Base-by-base conservation (phyloP, 805 yeast species). In the Wickerhamomyces pijperi region DNA sequence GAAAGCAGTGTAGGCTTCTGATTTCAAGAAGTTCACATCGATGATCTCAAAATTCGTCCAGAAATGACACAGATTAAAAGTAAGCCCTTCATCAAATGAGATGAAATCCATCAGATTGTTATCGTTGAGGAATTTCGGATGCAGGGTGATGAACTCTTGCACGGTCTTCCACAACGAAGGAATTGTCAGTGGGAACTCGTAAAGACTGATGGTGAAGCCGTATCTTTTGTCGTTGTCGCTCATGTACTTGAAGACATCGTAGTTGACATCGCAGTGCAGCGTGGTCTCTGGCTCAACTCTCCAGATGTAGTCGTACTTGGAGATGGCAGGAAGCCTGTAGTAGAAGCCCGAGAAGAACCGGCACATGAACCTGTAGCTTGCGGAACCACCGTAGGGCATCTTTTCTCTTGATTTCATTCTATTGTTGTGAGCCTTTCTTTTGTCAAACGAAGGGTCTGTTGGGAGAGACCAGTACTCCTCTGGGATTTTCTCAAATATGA, bases 171-270 rank as follows among this genome's bases (percentile, higher is more conserved):
- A 76, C 37, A 74, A 56, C 4, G 73, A 61, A 3, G 69, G 68
- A 5, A 75, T 70, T 2, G 75, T 48, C 19, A 74, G 74, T 19
- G 60, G 61, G 59, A 77, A 82, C 59, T 84, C 94, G 21, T 79
- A 78, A 49, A 84, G 65, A 4, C 88, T 67, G 45, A 84, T 78
- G 34, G 92, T 76, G 61, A 80, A 84, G 6, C 82, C 82, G 55
- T 84, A 85, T 45, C 66, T 71, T 63, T 80, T 81, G 50, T 73
- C 64, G 55, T 82, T 80, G 36, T 65, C 60, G 40, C 65, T 60
- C 50, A 79, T 68, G 59, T 80, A 86, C 34, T 74, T 65, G 64
- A 75, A 72, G 39, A 86, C 78, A 38, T 51, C 55, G 34, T 51
- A 49, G 47, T 67, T 67, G 41, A 76, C 72, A 48, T 74, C 76